Conservation (phyloP, 2,329 filamentous ascomycete species). For the Diplocarpon rosae region DNA sequence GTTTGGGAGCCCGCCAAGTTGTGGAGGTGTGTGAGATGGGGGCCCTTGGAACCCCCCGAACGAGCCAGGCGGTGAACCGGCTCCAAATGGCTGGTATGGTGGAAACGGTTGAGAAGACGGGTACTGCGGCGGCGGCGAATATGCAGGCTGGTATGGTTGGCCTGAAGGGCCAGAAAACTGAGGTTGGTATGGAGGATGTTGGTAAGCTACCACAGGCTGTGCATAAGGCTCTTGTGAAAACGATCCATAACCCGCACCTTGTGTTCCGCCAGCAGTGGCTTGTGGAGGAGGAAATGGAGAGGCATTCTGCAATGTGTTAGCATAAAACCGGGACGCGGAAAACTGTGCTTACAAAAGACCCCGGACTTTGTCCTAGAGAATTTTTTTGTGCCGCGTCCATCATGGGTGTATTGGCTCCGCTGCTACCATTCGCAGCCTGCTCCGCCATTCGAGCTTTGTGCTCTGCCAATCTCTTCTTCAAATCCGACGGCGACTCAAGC, state of each 20-base stretch:
- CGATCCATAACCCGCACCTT: slow-evolving; percentile 27
- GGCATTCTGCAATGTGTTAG: slow-evolving; percentile 26
- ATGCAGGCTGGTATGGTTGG: slow-evolving; percentile 24
- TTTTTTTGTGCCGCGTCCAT: slow-evolving; percentile 29
- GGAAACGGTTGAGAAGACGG: no score
- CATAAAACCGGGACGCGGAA: no score
- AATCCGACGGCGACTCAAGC: slow-evolving; percentile 63
- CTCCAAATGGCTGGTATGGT: no score
- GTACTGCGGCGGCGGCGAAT: no score
- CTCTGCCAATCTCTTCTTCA: slow-evolving; percentile 71
- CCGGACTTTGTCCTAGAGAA: slow-evolving; percentile 41
- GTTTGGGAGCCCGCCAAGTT: slow-evolving; percentile 35
- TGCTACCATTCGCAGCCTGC: slow-evolving; percentile 37
- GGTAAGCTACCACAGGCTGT: slow-evolving; percentile 32
- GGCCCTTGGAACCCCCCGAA: slow-evolving; percentile 32
- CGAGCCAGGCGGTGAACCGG: no score
- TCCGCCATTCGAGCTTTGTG: slow-evolving; percentile 60
- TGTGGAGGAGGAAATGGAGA: slow-evolving; percentile 26
- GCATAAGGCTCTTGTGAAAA: slow-evolving; percentile 27
- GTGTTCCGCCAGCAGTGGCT: slow-evolving; percentile 20
- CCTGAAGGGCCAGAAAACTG: slow-evolving; percentile 27
- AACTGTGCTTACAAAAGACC: slow-evolving; percentile 44
- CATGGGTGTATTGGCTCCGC: slow-evolving; percentile 44
- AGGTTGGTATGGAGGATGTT: slow-evolving; percentile 31
- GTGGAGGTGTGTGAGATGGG: no score